Evolutionary conservation across 805 yeast genomes (phyloP), one percentile per base, ranked within the genome.

Genomic region (Hanseniaspora nectarophila): DNA sequence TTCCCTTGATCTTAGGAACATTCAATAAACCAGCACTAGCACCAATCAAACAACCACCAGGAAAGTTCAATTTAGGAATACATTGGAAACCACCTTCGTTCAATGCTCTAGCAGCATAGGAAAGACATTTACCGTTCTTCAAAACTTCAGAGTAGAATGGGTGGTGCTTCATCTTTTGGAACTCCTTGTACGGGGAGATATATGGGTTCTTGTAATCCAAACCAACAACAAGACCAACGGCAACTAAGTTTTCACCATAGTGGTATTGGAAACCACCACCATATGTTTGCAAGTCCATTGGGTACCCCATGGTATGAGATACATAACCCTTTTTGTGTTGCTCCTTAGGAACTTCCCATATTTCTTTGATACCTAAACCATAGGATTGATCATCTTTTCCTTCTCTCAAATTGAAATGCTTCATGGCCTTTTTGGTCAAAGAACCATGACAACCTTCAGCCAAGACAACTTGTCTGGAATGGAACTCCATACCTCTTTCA

Each of bases 401-500:
- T 46, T 74, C 72, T 54, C 97, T 77, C 55, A 92, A 69, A 40
- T 80, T 72, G 67, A 69, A 90, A 59, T 81, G 78, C 51, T 74
- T 70, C 50, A 90, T 82, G 0, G 78, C 81, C 62, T 83, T 77
- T 64, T 92, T 90, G 12, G 89, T 73, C 51, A 92, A 70, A 1
- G 96, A 88, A 0, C 98, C 98, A 67, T 89, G 97, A 64, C 98
- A 92, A n/a, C 98, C 98, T 69, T 92, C 98, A 5, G 95, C 95
- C 31, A 92, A 73, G 16, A 92, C 83, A 0, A 97, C 89, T 55
- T 82, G 73, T 60, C 92, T 78, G 4, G 98, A 86, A 59, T 82
- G 92, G 67, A 92, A 92, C 67, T 87, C 97, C 96, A 92, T 85
- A 24, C 98, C 98, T 57, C 95, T 76, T 67, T 92, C 96, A 66